A percentile compares a stretch with the other conserved stretches of the same genome.
Evolutionary conservation across 805 yeast genomes (phyloP).

Genomic region (Saccharomycopsis fodiens): DNA sequence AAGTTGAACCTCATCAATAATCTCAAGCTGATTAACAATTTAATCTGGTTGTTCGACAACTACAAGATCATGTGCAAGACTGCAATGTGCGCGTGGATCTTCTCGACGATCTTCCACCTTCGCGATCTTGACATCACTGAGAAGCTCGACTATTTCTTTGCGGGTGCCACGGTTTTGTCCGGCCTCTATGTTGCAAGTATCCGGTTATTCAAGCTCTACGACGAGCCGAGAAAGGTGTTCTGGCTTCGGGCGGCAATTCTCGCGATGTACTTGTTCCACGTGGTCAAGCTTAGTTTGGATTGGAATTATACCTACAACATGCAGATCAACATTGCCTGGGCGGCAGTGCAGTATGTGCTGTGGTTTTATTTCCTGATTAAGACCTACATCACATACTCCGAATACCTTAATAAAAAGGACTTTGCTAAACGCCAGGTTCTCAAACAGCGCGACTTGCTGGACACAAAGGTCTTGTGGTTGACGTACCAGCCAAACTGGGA

Average conservation of each 20-base stretch:
- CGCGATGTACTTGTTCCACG: conserved; percentile 52
- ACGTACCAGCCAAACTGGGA: conserved; percentile 19
- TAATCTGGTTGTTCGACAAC: conserved; percentile 25
- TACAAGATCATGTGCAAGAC: conserved; percentile 47
- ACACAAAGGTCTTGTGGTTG: conserved; percentile 9
- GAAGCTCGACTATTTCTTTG: conserved; percentile 83
- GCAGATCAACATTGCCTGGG: conserved; percentile 79
- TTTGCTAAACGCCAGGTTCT: conserved; percentile 16
- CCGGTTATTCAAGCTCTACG: conserved; percentile 55
- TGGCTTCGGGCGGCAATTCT: conserved; percentile 36
- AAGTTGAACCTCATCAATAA: conserved; percentile 14
- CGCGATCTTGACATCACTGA: conserved; percentile 79
- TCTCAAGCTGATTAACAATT: conserved; percentile 16
- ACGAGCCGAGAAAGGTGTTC: conserved; percentile 26
- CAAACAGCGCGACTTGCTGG: conserved; percentile 6
- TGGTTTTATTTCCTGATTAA: conserved; percentile 36
- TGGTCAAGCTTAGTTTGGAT: conserved; percentile 53
- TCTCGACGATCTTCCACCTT: conserved; percentile 80
- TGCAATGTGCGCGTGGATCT: conserved; percentile 83
- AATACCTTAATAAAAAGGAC: conserved; percentile 16
- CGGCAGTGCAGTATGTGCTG: conserved; percentile 60
- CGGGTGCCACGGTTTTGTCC: conserved; percentile 77
- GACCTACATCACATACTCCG: conserved; percentile 24
- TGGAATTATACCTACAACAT: conserved; percentile 94
- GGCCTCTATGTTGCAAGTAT: conserved; percentile 67